A percentile compares a stretch with the other conserved stretches of the same genome.
phyloP scores from a whole-genome alignment of 1,139 yeast species.

The Torulaspora globosa region DNA sequence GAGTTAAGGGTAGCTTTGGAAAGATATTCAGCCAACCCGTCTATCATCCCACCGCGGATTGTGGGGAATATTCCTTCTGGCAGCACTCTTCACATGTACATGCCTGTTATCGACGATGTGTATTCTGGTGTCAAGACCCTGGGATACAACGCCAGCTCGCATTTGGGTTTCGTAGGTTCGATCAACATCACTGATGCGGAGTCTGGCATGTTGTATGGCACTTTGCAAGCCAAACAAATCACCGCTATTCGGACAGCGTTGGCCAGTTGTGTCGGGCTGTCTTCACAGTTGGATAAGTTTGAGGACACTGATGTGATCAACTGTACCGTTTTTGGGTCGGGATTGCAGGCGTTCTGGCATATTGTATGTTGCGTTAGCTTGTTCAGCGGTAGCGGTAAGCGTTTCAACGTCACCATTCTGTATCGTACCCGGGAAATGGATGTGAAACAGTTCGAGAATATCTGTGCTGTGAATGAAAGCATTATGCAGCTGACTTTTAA shows the following conservation, averaged over 20 bases:
- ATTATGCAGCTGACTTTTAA: slow-evolving; percentile 8
- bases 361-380: slow-evolving; percentile 41
- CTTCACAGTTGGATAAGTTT: slow-evolving; percentile 30
- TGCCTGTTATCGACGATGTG: slow-evolving; percentile 46
- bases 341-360: slow-evolving; percentile 68
- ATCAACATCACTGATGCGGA: slow-evolving; percentile 48
- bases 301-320: slow-evolving; percentile 9
- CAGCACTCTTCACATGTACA: slow-evolving; percentile 50
- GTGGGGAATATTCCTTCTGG: slow-evolving; percentile 18
- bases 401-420: slow-evolving; percentile 43
- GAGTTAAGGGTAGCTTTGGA: slow-evolving; percentile 18
- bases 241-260: slow-evolving; percentile 70
- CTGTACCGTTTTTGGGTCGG: slow-evolving; percentile 54
- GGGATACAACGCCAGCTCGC: slow-evolving; percentile 52
- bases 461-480: slow-evolving; percentile 4
- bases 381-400: slow-evolving; percentile 14
- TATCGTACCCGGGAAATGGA: slow-evolving; percentile 45
- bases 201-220: slow-evolving; percentile 51
- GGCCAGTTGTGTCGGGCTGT: slow-evolving; percentile 50
- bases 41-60: slow-evolving; percentile 20
- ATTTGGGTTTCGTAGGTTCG: slow-evolving; percentile 50
- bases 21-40: slow-evolving; percentile 20
- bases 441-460: slow-evolving; percentile 38
- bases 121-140: slow-evolving; percentile 42
- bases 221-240: slow-evolving; percentile 54